A percentile compares a stretch with the other conserved stretches of the same genome.
Evolutionary conservation across 2,329 filamentous ascomycete species (phyloP).

Genomic region (Fusarium haematococcum): DNA sequence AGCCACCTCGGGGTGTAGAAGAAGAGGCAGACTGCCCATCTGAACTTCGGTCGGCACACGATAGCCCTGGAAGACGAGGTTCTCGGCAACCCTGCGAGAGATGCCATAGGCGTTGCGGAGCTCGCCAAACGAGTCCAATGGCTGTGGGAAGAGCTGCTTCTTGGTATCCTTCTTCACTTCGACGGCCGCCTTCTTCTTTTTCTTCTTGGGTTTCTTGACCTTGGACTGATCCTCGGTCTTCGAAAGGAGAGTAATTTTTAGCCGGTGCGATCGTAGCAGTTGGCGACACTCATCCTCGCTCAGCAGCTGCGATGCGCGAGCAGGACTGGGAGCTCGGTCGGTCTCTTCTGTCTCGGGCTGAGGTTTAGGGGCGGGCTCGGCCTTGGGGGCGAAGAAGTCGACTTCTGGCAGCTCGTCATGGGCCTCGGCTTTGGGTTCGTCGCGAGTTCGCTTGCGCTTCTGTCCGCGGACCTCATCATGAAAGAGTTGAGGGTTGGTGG

Average conservation of each 20-base stretch:
- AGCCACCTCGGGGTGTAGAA: slow-evolving; percentile 70
- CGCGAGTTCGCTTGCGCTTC: slow-evolving; percentile 66
- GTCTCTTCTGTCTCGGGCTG: slow-evolving; percentile 35
- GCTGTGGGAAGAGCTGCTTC: slow-evolving; percentile 79
- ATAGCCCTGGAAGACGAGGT: slow-evolving; percentile 87
- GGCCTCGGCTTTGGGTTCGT: slow-evolving; percentile 49
- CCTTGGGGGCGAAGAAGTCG: slow-evolving; percentile 70
- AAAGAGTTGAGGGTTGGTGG: slow-evolving; percentile 77
- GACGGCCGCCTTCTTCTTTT: slow-evolving; percentile 63
- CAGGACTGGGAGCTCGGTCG: slow-evolving; percentile 46
- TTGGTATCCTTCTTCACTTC: slow-evolving; percentile 64
- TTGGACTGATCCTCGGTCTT: slow-evolving; percentile 57
- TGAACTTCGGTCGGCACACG: slow-evolving; percentile 93
- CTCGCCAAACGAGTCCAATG: slow-evolving; percentile 81
- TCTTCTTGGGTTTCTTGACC: slow-evolving; percentile 68
- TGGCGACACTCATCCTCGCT: slow-evolving; percentile 79
- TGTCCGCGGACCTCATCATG: slow-evolving; percentile 65
- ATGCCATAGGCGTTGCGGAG: slow-evolving; percentile 79
- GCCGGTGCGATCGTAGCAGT: slow-evolving; percentile 80
- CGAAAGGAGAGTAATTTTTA: slow-evolving; percentile 85
- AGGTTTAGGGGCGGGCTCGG: slow-evolving; percentile 50
- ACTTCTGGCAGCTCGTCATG: slow-evolving; percentile 58
- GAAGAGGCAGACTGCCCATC: slow-evolving; percentile 83
- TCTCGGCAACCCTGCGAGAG: slow-evolving; percentile 78
- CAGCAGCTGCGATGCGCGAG: slow-evolving; percentile 53